Evolutionary conservation across 306 rosid species (phyloP).

Genomic region (Rosa multiflora): DNA sequence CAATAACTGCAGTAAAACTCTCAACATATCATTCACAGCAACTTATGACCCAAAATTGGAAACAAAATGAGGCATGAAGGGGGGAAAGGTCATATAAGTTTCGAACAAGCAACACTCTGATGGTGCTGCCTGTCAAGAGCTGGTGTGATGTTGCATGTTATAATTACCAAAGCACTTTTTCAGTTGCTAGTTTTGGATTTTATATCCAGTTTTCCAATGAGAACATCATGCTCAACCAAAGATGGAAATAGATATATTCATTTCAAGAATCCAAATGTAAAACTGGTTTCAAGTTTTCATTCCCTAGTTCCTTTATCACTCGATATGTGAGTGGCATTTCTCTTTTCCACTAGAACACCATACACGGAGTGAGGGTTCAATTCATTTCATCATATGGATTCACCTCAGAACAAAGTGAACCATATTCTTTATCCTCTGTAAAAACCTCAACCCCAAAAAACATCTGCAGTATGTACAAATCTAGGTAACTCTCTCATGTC

Average conservation of each 20-base stretch:
- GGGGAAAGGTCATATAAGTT: background rate
- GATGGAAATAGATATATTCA: background rate
- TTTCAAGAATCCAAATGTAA: background rate
- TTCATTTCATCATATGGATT: background rate
- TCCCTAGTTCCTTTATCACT: background rate
- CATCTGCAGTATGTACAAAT: background rate
- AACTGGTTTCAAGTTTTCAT: background rate
- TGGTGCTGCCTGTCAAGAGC: background rate
- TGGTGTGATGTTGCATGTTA: background rate
- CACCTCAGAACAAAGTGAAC: background rate
- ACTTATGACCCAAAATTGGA: background rate
- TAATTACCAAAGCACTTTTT: background rate
- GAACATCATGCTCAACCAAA: background rate
- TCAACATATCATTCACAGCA: background rate
- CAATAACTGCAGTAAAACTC: constrained; percentile 8
- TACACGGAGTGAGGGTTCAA: background rate
- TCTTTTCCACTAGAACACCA: background rate
- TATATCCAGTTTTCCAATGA: background rate
- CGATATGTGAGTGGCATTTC: background rate
- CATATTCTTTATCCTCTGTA: background rate
- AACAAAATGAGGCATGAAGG: background rate
- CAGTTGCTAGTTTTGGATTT: background rate
- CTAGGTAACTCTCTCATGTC: background rate
- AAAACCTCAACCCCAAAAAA: background rate
- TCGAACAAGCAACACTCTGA: background rate